Conservation (phyloP, 108 stramenopile species). For the Nitzschia sp. region DNA sequence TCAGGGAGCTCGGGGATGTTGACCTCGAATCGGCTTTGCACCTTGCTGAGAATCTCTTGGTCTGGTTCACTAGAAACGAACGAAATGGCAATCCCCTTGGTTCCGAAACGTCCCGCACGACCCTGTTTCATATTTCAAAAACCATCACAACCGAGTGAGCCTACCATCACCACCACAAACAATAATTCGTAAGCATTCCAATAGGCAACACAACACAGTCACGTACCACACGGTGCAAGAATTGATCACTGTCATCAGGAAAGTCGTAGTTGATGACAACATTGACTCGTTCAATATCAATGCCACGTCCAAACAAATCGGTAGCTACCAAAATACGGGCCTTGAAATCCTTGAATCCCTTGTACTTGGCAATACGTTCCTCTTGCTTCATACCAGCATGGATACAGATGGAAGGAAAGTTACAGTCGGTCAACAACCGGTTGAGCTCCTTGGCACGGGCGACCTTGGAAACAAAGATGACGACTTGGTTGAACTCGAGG, state of each 20-base stretch:
- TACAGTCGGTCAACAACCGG: slow-evolving; percentile 95
- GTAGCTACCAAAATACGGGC: slow-evolving; percentile 98
- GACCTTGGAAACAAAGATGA: slow-evolving; percentile 98
- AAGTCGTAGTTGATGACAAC: slow-evolving; percentile 99
- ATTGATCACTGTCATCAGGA: slow-evolving; percentile 96
- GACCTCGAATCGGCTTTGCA: slow-evolving; percentile 97
- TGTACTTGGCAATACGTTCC: slow-evolving; percentile 96
- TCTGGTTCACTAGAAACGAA: slow-evolving; percentile 94
- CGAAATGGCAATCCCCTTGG: slow-evolving; percentile 98
- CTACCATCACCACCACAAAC: not conserved
- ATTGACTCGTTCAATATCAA: slow-evolving; percentile 99
- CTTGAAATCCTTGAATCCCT: slow-evolving; percentile 97
- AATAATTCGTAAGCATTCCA: not conserved
- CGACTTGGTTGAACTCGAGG: slow-evolving; percentile 99
- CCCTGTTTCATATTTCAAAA: slow-evolving; percentile 43
- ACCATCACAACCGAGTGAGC: not conserved
- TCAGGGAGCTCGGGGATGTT: slow-evolving; percentile 98
- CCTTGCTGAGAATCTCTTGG: slow-evolving; percentile 90
- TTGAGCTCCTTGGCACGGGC: slow-evolving; percentile 92
- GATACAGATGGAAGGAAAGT: slow-evolving; percentile 99
- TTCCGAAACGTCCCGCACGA: slow-evolving; percentile 98
- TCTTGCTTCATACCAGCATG: slow-evolving; percentile 96
- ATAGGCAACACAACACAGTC: not conserved
- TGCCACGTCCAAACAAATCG: slow-evolving; percentile 99
- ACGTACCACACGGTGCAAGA: slow-evolving; percentile 85